These are phyloP conservation scores for Trichoderma virens DNA, from an alignment of 495 filamentous ascomycete species.

Conservation along the genomic window DNA sequence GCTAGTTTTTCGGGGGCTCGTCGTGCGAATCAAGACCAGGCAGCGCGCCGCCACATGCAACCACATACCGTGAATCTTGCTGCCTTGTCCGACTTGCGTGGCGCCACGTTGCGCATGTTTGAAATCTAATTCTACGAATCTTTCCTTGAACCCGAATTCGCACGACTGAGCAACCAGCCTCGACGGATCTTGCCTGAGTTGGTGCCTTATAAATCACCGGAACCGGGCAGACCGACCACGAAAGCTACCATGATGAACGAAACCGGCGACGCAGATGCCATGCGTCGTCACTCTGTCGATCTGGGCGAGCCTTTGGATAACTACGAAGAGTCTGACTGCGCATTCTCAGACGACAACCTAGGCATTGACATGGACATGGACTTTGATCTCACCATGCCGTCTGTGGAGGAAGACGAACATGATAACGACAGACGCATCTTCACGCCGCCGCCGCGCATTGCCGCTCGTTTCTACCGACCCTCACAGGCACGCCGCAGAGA, in stretches of 20 bases:
- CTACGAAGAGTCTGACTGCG: slow-evolving; percentile 35
- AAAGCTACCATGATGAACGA: background rate
- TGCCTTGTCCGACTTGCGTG: background rate
- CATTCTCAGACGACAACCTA: slow-evolving; percentile 23
- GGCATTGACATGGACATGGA: slow-evolving; percentile 19
- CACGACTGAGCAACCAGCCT: too few relatives aligned
- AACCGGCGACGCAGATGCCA: slow-evolving; percentile 13
- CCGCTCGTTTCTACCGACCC: slow-evolving; percentile 76
- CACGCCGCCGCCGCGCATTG: slow-evolving; percentile 73
- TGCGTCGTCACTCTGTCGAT: slow-evolving; percentile 37
- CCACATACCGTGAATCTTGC: too few relatives aligned
- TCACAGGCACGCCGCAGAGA: slow-evolving; percentile 66
- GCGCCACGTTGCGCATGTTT: background rate
- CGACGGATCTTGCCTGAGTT: too few relatives aligned
- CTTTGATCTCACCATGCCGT: slow-evolving; percentile 27
- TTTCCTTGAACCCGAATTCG: background rate
- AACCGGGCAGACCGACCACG: too few relatives aligned
- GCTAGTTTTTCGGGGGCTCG: too few relatives aligned
- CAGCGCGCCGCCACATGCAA: background rate
- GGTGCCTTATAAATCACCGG: too few relatives aligned
- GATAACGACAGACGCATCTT: slow-evolving; percentile 33
- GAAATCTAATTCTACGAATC: background rate
- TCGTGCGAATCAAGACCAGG: too few relatives aligned
- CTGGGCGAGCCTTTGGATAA: slow-evolving; percentile 38
- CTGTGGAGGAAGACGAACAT: slow-evolving; percentile 29